Base-by-base conservation (phyloP, 1,284 basidiomycete genomes). In the Malassezia yamatoensis region DNA sequence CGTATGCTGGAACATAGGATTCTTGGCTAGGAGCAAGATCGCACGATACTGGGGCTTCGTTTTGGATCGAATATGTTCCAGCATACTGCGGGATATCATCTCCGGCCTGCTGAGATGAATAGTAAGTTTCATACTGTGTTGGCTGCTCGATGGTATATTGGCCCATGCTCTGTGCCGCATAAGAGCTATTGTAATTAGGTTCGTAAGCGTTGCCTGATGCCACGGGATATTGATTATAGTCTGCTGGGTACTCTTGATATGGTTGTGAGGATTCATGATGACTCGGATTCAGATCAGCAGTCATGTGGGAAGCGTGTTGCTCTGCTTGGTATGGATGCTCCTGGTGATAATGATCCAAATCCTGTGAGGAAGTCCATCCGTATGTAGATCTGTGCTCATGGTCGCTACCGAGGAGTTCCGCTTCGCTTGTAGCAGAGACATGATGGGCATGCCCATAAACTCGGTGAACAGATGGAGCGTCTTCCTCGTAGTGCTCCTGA, bases 341-440 rank as follows among this genome's bases (percentile, higher is more conserved):
- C 24, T 29, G 24, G 24, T 29, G 24, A 21, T 45, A 45, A 15
- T 32, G 15, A 16, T 34, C 43, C 15, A 45, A 21, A 1, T 45
- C 43, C 43, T 45, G 43, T 13, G 43, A 8, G n/a, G 43, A 45
- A 34, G 13, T 45, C 43, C 43, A 45, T 15, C 43, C 24, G 21
- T 45, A 33, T 10, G 43, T 11, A 16, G 41, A 16, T 15, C 16
- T 3, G 5, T 15, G 15, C 15, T 45, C 9, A 24, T n/a, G 32
- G 41, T 9, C 20, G 18, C 18, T 34, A 32, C 33, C 37, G 21
- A 49, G 48, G 24, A 49, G 48, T 18, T 49, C 48, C 1, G 38
- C 38, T 40, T 49, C 35, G 48, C 48, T 49, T 18, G 37, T 32
- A 2, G 45, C 45, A 33, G 45, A 47, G 5, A 47, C 15, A 36